A percentile compares a stretch with the other conserved stretches of the same genome.
These are phyloP conservation scores for Quercus dentata DNA, from an alignment of 306 rosid genomes.

Conservation along the genomic window DNA sequence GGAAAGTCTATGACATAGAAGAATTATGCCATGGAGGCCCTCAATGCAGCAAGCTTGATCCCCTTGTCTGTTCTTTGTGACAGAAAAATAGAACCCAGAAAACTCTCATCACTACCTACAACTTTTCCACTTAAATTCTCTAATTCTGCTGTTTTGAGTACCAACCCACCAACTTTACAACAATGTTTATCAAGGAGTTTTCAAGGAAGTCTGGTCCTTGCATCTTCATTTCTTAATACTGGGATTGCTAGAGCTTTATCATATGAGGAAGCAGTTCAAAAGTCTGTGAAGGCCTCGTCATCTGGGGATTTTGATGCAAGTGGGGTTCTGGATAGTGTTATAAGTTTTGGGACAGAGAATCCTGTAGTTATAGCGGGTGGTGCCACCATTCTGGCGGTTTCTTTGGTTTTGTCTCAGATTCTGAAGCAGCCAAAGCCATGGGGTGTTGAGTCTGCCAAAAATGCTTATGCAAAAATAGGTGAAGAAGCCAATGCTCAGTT, in stretches of 20 bases:
- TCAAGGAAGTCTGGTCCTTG: conserved; percentile 49
- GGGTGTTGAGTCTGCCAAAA: conserved; percentile 86
- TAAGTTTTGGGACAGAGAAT: conserved; percentile 61
- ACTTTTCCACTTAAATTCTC: conserved; percentile 42
- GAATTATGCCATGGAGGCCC: conserved; percentile 94
- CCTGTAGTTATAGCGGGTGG: conserved; percentile 76
- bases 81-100: conserved; percentile 55
- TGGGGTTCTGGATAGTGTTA: conserved; percentile 47
- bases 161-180: conserved; percentile 25
- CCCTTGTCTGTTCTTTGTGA: conserved; percentile 76
- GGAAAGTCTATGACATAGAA: conserved; percentile 14
- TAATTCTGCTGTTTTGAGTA: conserved; percentile 26
- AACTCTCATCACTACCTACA: conserved; percentile 34
- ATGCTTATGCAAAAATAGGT: conserved; percentile 73
- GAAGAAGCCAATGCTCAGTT: conserved; percentile 69
- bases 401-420: conserved; percentile 73
- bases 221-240: conserved; percentile 52
- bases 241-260: conserved; percentile 68
- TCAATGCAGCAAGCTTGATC: conserved; percentile 75
- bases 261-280: conserved; percentile 72
- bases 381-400: conserved; percentile 65
- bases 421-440: conserved; percentile 69
- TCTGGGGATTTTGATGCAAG: conserved; percentile 48
- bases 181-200: conserved; percentile 32
- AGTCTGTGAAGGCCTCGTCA: conserved; percentile 25